Base-by-base conservation (phyloP, 2,329 filamentous ascomycete genomes). In the Lomentospora prolificans region DNA sequence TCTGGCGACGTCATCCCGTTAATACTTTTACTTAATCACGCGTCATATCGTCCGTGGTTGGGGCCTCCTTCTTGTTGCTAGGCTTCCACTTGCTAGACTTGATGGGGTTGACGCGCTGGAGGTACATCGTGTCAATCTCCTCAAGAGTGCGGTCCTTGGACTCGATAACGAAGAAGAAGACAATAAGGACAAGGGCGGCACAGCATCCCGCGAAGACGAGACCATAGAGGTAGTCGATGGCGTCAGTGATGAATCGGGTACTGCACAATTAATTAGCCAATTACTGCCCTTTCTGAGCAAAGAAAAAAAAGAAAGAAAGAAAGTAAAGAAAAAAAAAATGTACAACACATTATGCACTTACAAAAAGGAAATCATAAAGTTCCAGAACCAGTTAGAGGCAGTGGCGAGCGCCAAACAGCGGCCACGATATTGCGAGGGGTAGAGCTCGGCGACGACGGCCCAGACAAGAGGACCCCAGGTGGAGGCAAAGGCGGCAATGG, bases 121-220 rank as follows among this genome's bases (percentile, higher is more conserved):
- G 73, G 65, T 91, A 91, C 86, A 89, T 89, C 57, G 80, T 84
- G 68, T 90, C 87, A 56, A 90, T 84, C 68, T 90, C 86, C 70
- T 90, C 87, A 17, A 90, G 76, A 1, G 80, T 82, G 30, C 85
- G 79, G 63, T 85, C 85, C 69, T 86, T 84, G 59, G 79, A 84
- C 71, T 90, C 86, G 63, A 85, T 84, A 60, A 90, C 76, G 69
- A 88, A 88, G 75, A 89, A 86, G 75, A 84, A 90, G 57, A 89
- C 85, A 52, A 89, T 75, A 17, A 80, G 62, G 3, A 83, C 76
- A 19, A 83, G 81, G 8, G 76, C 75, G 57, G 81, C 78, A 64
- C 83, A 84, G 67, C 84, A 87, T 3, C 77, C 82, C 0, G 84
- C 85, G 65, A 89, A 89, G 39, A 89, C 80, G 57, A 88, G 81